Conservation (phyloP, 805 yeast species). For the Metschnikowia continentalis region DNA sequence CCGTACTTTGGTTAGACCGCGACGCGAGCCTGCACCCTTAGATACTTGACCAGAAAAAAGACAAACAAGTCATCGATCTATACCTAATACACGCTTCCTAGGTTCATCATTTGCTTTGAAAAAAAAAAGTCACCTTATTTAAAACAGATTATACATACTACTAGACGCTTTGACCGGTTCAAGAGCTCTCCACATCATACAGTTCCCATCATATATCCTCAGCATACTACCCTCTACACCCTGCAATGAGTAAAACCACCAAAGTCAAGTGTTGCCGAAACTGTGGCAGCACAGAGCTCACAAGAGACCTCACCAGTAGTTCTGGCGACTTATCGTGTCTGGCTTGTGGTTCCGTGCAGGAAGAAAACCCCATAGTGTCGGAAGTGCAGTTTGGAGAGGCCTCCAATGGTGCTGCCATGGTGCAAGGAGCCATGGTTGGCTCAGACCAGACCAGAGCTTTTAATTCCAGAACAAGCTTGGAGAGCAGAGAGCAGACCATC, state of each 20-base stretch:
- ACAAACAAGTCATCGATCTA: not conserved
- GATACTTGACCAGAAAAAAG: conserved; percentile 1
- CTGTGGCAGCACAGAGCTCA: conserved; percentile 16
- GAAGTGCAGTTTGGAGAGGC: conserved; percentile 94
- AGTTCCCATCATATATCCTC: not conserved
- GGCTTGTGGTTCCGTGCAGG: conserved; percentile 80
- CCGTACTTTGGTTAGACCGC: not conserved
- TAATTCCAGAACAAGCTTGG: conserved; percentile 67
- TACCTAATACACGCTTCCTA: not conserved
- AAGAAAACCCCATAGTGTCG: conserved; percentile 90
- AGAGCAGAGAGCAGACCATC: conserved; percentile 84
- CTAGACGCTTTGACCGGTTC: not conserved
- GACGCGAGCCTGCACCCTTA: conserved; percentile 3
- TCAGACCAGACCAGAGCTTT: conserved; percentile 80
- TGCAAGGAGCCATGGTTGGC: conserved; percentile 90
- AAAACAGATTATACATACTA: not conserved
- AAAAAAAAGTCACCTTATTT: too few species aligned
- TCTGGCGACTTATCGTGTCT: conserved; percentile 76
- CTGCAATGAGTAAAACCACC: conserved; percentile 9
- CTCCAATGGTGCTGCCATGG: conserved; percentile 89
- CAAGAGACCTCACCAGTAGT: conserved; percentile 16
- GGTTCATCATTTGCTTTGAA: not conserved
- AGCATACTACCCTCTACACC: not conserved
- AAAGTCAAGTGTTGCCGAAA: conserved; percentile 12
- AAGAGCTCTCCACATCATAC: not conserved